Conservation (phyloP, 148 eudicot genomes). For the Drosera capensis region DNA sequence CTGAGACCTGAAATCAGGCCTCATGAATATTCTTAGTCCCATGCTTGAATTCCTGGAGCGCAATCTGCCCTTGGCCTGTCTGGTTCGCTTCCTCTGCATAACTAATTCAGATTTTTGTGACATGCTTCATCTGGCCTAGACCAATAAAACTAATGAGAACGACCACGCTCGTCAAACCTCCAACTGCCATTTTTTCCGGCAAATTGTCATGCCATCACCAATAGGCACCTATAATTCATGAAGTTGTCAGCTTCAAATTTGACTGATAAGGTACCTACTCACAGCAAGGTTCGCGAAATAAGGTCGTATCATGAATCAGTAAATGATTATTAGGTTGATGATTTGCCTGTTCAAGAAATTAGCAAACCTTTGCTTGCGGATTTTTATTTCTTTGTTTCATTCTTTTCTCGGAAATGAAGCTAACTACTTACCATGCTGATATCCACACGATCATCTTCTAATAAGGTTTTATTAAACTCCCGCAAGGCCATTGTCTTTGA, state of each 20-base stretch:
- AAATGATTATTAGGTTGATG: no score
- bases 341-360: background rate
- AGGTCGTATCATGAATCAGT: background rate
- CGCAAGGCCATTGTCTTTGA: slow-evolving; percentile 56
- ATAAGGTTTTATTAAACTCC: slow-evolving; percentile 44
- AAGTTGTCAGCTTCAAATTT: background rate
- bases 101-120: no score
- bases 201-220: slow-evolving; percentile 98
- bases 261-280: background rate
- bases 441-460: slow-evolving; percentile 67
- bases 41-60: no score
- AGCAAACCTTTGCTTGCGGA: background rate
- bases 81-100: no score
- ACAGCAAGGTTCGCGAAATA: background rate
- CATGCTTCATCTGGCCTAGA: no score
- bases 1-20: no score
- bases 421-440: slow-evolving; percentile 50
- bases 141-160: no score
- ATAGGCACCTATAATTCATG: slow-evolving; percentile 57
- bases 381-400: no score
- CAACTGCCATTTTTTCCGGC: slow-evolving; percentile 53
- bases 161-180: no score
- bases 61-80: no score
- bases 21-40: no score
- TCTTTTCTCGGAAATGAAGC: background rate